Base-by-base conservation (phyloP, 306 rosid genomes). In the Boehmeria nivea region DNA sequence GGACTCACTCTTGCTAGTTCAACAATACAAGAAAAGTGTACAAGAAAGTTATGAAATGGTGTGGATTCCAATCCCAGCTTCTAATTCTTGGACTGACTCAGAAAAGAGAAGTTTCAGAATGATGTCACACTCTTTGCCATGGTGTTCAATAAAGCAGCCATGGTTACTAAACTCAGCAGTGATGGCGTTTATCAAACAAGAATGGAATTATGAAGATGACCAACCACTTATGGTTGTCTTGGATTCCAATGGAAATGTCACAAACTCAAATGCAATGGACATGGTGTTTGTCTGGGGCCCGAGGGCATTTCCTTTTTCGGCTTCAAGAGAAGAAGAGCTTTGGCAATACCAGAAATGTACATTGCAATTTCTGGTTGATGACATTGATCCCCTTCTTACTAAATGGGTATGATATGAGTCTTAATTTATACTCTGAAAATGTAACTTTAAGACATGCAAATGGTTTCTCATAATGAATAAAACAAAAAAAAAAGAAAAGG, bases 61-160 rank as follows among this genome's bases (percentile, higher is more conserved):
- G 22, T 85, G 94, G 94, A 28, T 79, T 59, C 88, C 94, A 26
- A 71, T 79, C 74, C 64, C 86, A 51, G 64, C 39, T 59, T 73
- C 88, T 28, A 51, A 43, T 52, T 37, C 26, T n/a, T 85, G 94
- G 94, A 81, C 78, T 39, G 75, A 68, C 4, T 69, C 76, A 11
- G 94, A 85, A 44, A 70, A 69, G 43, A 57, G 9, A 36, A 66
- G 59, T 46, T 78, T 81, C 56, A 34, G 53, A 25, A 43, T 55
- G 51, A 14, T 73, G 14, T 73, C 94, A 58, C 68, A 74, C 39
- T 68, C 54, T 13, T 51, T 79, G 64, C 86, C 84, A 28, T 85
- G 85, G 83, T 65, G 62, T 65, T 61, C 82, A 8, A 57, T 85
- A 25, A 25, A 77, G 73, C 66, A 66, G 31, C 94, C 94, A 16